Evolutionary conservation across 306 rosid species (phyloP).

Genomic region (Elaeagnus macrophylla): DNA sequence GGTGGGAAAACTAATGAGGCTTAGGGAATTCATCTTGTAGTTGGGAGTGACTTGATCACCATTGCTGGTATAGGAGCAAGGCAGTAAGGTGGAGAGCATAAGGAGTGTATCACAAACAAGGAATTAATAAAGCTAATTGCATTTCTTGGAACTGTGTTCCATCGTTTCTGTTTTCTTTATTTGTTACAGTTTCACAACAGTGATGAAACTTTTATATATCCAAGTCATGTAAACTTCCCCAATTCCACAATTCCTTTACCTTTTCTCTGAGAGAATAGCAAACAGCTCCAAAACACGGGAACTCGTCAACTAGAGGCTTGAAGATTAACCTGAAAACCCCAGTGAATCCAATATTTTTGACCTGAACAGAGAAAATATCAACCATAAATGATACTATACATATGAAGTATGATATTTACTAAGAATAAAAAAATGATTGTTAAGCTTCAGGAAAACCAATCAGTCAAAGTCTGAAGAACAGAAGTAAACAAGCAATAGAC

Average conservation of each 20-base stretch:
- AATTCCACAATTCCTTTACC: constrained; percentile 26
- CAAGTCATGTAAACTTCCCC: too few species aligned
- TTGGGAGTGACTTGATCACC: too few species aligned
- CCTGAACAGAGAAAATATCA: constrained; percentile 57
- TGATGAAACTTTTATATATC: too few species aligned
- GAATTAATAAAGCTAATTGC: too few species aligned
- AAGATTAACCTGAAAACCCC: constrained; percentile 98
- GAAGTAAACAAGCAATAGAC: not conserved
- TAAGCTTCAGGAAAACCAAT: not conserved
- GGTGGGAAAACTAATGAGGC: too few species aligned
- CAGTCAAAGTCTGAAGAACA: constrained; percentile 1
- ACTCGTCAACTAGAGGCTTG: constrained; percentile 76
- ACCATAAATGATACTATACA: constrained; percentile 20
- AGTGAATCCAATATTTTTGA: constrained; percentile 94
- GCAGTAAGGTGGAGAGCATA: too few species aligned
- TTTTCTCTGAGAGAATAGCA: constrained; percentile 71
- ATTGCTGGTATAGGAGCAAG: too few species aligned
- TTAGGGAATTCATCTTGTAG: too few species aligned
- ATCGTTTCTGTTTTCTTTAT: too few species aligned
- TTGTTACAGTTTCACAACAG: too few species aligned
- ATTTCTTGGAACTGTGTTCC: too few species aligned
- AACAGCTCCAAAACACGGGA: constrained; percentile 88
- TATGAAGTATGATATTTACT: not conserved
- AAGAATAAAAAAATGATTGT: not conserved
- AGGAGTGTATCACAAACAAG: too few species aligned